phyloP scores from a whole-genome alignment of 176 grass and related monocot species.

The Areca catechu region DNA sequence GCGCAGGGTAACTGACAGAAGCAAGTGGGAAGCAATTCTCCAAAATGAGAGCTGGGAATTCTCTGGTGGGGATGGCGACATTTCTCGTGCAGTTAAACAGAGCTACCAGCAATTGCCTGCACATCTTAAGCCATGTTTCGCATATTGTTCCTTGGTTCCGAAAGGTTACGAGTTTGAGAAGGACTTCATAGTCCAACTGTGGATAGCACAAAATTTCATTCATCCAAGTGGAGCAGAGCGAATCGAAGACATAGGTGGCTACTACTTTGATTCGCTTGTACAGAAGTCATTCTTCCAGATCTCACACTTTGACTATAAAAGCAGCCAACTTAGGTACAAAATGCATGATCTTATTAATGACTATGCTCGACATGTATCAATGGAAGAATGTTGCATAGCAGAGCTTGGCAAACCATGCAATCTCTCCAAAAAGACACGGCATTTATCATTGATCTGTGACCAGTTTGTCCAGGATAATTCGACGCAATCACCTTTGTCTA shows the following conservation, averaged over 20 bases:
- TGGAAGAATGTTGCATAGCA: slow-evolving; percentile 16
- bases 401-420: neutral
- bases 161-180: slow-evolving; percentile 8
- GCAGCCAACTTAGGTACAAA: neutral
- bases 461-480: too few relatives aligned
- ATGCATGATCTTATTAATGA: slow-evolving; percentile 11
- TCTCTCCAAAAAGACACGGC: too few relatives aligned
- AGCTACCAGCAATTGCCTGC: too few relatives aligned
- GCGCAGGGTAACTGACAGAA: slow-evolving; percentile 12
- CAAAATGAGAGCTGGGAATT: neutral
- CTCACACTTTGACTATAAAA: neutral
- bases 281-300: slow-evolving; percentile 15
- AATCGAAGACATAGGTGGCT: slow-evolving; percentile 10
- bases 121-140: slow-evolving; percentile 42
- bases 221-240: neutral
- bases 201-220: slow-evolving; percentile 47
- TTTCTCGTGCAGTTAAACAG: neutral
- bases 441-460: too few relatives aligned
- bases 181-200: slow-evolving; percentile 35
- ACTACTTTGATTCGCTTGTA: slow-evolving; percentile 26
- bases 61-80: neutral
- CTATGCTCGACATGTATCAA: slow-evolving; percentile 9
- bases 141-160: slow-evolving; percentile 36
- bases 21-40: slow-evolving; percentile 19
- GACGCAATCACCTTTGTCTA: too few relatives aligned